These are phyloP conservation scores for Escovopsis weberi DNA, from an alignment of 2,329 filamentous ascomycete genomes.

Conservation along the genomic window DNA sequence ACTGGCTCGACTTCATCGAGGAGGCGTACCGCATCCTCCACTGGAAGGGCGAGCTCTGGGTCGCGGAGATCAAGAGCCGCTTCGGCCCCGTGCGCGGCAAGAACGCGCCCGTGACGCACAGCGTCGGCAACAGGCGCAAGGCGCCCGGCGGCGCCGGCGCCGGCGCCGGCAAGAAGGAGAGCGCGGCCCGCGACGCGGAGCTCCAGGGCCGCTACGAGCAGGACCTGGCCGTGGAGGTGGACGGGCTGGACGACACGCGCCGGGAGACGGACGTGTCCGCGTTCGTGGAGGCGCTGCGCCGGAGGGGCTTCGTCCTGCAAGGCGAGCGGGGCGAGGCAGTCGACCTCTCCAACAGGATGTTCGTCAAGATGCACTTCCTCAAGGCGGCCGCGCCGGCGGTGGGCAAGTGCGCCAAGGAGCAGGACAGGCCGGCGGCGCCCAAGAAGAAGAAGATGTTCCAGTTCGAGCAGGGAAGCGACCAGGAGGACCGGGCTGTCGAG, in stretches of 20 bases:
- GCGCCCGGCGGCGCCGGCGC: not conserved
- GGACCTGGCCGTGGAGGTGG: constrained; percentile 54
- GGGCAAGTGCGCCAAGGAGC: constrained; percentile 57
- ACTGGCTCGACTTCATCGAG: constrained; percentile 94
- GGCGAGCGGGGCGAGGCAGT: constrained; percentile 45
- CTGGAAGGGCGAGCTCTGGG: constrained; percentile 92
- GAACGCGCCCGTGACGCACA: constrained; percentile 43
- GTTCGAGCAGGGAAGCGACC: constrained; percentile 36
- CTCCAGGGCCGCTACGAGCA: constrained; percentile 35
- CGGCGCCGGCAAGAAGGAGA: constrained; percentile 29
- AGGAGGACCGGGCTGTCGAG: constrained; percentile 49
- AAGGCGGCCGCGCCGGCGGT: constrained; percentile 63
- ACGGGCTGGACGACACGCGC: constrained; percentile 47
- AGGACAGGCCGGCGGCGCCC: constrained; percentile 24
- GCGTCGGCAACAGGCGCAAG: constrained; percentile 46
- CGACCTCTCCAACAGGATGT: constrained; percentile 91
- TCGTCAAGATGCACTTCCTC: constrained; percentile 90
- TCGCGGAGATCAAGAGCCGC: constrained; percentile 90
- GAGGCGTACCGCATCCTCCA: constrained; percentile 85
- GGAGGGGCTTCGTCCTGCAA: constrained; percentile 74
- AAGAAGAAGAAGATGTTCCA: constrained; percentile 37
- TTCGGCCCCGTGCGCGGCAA: constrained; percentile 39
- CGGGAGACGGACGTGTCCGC: constrained; percentile 74
- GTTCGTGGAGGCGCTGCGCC: constrained; percentile 70
- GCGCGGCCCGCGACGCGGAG: constrained; percentile 29